Evolutionary conservation across 2,329 filamentous ascomycete genomes (phyloP).

Genomic region (Dothidotthia symphoricarpi): DNA sequence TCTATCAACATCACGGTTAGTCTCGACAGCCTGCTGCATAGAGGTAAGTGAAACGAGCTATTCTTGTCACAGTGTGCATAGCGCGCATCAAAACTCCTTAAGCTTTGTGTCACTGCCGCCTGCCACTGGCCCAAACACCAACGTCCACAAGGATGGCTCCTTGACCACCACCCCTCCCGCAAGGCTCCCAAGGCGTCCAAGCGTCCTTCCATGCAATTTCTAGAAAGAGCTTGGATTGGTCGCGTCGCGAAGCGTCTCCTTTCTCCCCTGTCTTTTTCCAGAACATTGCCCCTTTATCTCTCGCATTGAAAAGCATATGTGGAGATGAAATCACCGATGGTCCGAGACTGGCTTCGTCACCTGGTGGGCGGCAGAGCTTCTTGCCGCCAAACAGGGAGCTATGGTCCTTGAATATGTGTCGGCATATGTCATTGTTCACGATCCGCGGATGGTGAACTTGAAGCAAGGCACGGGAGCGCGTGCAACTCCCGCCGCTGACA

Average conservation of each 20-base stretch:
- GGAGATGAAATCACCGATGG: conserved; percentile 18
- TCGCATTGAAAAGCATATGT: conserved; percentile 14
- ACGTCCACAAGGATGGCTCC: conserved; percentile 31
- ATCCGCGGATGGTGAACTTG: background rate
- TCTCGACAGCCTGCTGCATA: conserved; percentile 11
- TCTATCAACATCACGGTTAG: background rate
- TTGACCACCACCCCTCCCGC: conserved; percentile 22
- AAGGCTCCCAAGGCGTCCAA: conserved; percentile 28
- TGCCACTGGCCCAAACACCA: conserved; percentile 27
- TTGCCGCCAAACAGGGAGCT: conserved; percentile 2
- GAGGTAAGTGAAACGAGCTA: conserved; percentile 26
- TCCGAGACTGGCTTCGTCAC: conserved; percentile 10
- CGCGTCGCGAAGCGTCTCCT: conserved; percentile 24
- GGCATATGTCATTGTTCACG: background rate
- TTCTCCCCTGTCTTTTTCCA: conserved; percentile 37
- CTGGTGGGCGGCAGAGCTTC: conserved; percentile 12
- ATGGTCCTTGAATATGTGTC: background rate
- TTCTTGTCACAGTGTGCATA: conserved; percentile 25
- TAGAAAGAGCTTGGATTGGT: conserved; percentile 29
- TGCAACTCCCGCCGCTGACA: conserved; percentile 17
- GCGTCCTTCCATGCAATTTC: conserved; percentile 40
- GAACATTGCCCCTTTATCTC: conserved; percentile 40
- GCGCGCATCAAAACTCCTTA: conserved; percentile 31
- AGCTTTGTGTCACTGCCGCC: conserved; percentile 20
- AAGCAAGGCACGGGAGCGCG: conserved; percentile 16